Evolutionary conservation across 2,329 filamentous ascomycete species (phyloP), one percentile per base, ranked within the genome.

Genomic region (Coniochaeta sp.): DNA sequence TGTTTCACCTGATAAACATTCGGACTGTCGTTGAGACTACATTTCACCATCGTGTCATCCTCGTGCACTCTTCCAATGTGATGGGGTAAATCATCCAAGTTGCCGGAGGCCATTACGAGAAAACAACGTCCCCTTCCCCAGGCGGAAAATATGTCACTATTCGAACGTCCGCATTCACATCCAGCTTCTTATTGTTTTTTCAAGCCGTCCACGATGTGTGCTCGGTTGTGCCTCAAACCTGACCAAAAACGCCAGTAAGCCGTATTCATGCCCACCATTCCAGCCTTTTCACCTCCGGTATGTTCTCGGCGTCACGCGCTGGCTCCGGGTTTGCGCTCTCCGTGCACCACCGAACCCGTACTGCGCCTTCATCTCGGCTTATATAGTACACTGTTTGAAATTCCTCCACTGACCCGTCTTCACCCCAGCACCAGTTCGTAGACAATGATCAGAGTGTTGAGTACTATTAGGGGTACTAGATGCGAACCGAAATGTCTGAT

Each of bases 371-470:
- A 31, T 47, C 44, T n/a, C 24, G n/a, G 16, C 22, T 24, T 31
- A 22, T 26, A 24, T 55, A 19, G 47, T 59, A 52, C 26, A 52
- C 12, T 22, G 24, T 52, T 31, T 52, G 6, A 5, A 17, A 8
- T n/a, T 14, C 14, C 22, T 52, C 14, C 2, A 22, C 14, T n/a
- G 11, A 6, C 14, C 22, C 47, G n/a, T 52, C 6, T 62, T 82
- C 78, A 93, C 61, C 90, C 90, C 31, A 93, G 78, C 55, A 92
- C 80, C 44, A 95, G 78, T 76, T 92, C 89, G 76, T 93, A 96
- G 62, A 91, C 72, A 70, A 96, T 95, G 65, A 96, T 88, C 65
- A 93, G 73, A 6, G 87, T 86, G 74, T 96, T 96, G 69, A 93
- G 85, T 63, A 86, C 84, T 74, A 96, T 96, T 64, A 96, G 76